phyloP scores from a whole-genome alignment of 495 filamentous ascomycete species.

The Schizothecium vesticola region DNA sequence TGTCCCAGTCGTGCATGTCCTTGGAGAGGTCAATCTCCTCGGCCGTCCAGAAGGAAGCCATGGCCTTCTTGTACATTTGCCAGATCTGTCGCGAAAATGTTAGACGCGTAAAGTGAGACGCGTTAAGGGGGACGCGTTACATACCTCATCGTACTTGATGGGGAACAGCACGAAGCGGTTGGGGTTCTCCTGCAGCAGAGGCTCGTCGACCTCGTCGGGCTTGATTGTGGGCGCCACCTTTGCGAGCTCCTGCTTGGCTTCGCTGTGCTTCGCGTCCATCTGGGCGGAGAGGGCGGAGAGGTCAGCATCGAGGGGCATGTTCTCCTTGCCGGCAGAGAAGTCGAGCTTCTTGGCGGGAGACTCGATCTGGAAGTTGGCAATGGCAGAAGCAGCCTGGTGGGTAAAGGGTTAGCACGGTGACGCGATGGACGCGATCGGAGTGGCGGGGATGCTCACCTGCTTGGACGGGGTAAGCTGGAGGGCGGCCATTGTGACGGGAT shows the following conservation, averaged over 20 bases:
- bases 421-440: constrained; percentile 12
- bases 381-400: constrained; percentile 69
- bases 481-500: constrained; percentile 52
- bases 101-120: constrained; percentile 57
- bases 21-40: constrained; percentile 99
- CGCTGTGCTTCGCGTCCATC: constrained; percentile 45
- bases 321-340: constrained; percentile 79
- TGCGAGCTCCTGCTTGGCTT: constrained; percentile 41
- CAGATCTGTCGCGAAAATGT: constrained; percentile 63
- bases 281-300: constrained; percentile 51
- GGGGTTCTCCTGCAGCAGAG: constrained; percentile 90
- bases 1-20: constrained; percentile 98
- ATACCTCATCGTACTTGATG: constrained; percentile 98
- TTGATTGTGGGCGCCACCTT: constrained; percentile 61
- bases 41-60: constrained; percentile 99
- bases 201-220: constrained; percentile 73
- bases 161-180: constrained; percentile 97
- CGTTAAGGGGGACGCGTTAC: constrained; percentile 53
- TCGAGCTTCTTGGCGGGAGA: constrained; percentile 86
- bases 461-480: constrained; percentile 74
- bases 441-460: constrained; percentile 54
- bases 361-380: constrained; percentile 89
- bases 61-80: constrained; percentile 99
- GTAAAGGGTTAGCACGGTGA: constrained; percentile 15
- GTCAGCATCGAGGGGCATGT: constrained; percentile 57